Base-by-base conservation (phyloP, 495 filamentous ascomycete species). In the Xanthoparmelia taractica region DNA sequence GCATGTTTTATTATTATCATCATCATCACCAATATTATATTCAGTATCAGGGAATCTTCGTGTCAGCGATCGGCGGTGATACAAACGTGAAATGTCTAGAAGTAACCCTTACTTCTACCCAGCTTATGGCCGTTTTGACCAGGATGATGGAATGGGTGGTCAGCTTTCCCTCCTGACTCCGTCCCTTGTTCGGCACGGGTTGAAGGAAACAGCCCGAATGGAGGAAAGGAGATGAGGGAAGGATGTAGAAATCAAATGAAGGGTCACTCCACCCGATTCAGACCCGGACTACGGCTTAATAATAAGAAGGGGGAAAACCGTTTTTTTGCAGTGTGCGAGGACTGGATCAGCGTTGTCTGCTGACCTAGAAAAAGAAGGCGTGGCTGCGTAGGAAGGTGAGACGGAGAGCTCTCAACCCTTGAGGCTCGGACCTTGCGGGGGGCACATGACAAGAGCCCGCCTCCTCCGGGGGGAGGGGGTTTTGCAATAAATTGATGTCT, bases 341-440 rank as follows among this genome's bases (percentile, higher is more conserved):
- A n/a, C n/a, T n/a, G 1, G 7, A 47, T 5, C 45, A 48, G 45
- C 23, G 23, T 15, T 33, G 50, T 54, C 50, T 54, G 50, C 50
- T 54, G 50, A 54, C 50, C 50, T 33, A 1, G 20, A 54, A n/a
- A 8, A 47, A 25, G 2, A n/a, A n/a, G n/a, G n/a, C n/a, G n/a
- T n/a, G n/a, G 11, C 34, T 37, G 8, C 38, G 38, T 40, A 43
- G 13, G 27, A 17, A 17, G 48, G 50, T 31, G 5, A 52, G 27
- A 13, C 23, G 45, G 23, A 48, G 2, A 15, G 12, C 38, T 40
- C 45, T 29, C 25, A 15, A 50, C 15, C 27, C 50, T 25, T 20
- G 29, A 54, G 50, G 50, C 50, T 54, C 50, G 50, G 50, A 54
- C 50, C 50, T 34, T 34, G 27, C 27, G 27, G 50, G 43, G 50